Conservation (phyloP, 2,329 filamentous ascomycete species). For the Zasmidium angulare region DNA sequence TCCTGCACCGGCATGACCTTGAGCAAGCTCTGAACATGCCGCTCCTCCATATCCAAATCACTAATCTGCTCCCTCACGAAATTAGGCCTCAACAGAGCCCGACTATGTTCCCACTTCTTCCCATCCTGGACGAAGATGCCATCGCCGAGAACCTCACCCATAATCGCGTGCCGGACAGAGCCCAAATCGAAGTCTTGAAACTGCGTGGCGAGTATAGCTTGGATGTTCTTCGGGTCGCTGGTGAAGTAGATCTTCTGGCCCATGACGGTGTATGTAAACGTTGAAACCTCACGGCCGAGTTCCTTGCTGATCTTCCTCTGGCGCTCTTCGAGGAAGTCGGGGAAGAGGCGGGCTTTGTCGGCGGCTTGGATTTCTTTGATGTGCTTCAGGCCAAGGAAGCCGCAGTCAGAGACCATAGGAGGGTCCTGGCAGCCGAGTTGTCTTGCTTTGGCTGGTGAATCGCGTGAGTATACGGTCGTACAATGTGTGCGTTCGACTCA, state of each 20-base stretch:
- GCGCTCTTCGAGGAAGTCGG: constrained; percentile 30
- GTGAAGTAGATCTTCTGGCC: constrained; percentile 32
- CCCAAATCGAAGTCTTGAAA: constrained; percentile 36
- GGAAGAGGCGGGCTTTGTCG: constrained; percentile 30
- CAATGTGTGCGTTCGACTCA: not conserved
- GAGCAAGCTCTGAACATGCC: constrained; percentile 37
- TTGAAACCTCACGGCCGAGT: constrained; percentile 28
- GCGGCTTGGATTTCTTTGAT: constrained; percentile 30
- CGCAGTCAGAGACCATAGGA: constrained; percentile 23
- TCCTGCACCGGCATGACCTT: constrained; percentile 29
- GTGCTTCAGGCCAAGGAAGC: constrained; percentile 31
- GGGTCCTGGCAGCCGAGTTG: constrained; percentile 28
- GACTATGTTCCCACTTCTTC: constrained; percentile 37
- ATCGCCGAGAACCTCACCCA: constrained; percentile 32
- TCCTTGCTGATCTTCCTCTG: constrained; percentile 24
- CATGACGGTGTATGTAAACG: constrained; percentile 26
- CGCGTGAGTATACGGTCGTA: constrained; percentile 6
- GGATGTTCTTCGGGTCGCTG: constrained; percentile 37
- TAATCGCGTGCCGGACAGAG: constrained; percentile 27
- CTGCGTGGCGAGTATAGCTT: constrained; percentile 35
- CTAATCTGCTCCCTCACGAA: constrained; percentile 40
- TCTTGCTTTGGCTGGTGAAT: constrained; percentile 21
- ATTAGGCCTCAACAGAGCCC: constrained; percentile 39
- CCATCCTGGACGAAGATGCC: constrained; percentile 39
- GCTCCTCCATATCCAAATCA: constrained; percentile 38